Base-by-base conservation (phyloP, 768 basidiomycete genomes). In the Phlebiopsis flavidoalba region DNA sequence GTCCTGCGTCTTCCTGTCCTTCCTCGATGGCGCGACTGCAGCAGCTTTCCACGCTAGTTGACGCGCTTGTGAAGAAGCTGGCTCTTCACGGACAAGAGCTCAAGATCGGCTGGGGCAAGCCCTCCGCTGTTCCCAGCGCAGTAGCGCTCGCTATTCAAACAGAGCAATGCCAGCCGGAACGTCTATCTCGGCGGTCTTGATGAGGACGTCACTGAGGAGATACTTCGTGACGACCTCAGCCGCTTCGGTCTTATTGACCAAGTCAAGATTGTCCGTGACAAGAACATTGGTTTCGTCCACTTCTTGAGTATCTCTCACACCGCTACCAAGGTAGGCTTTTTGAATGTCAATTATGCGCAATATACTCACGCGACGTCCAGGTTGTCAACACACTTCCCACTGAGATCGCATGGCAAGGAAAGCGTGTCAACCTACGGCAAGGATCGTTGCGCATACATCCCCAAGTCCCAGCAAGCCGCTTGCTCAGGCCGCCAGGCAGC, bases 241-340 rank as follows among this genome's bases (percentile, higher is more conserved):
- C 82, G 90, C 47, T 99, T 96, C 69, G 97, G 97, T 21, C 79
- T 96, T 31, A 98, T 99, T 68, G 97, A 99, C 75, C 96, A 98
- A 73, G 95, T 99, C 72, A 99, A 99, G 83, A 98, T 99, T 70
- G 97, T 98, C 55, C 78, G 96, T 63, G 97, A 99, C 79, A 98
- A 98, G 83, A 97, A 97, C 70, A 98, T 98, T 60, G 97, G 95
- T 2, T 99, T 99, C 72, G 95, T 99, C 19, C 97, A 99, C 75
- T 98, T 98, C 79, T 78, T 99, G 69, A 93, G 91, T 72, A 97
- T 99, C 72, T 83, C 90, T 21, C n/a, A n/a, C 26, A 85, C 92
- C 46, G 97, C 97, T 15, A 95, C 91, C 65, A 98, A 98, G 90
- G 93, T 43, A 43, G 40, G 57, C 8, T 81, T 74, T 36, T 63